These are phyloP conservation scores for Hydnomerulius pinastri DNA, from an alignment of 768 basidiomycete species.

Conservation along the genomic window DNA sequence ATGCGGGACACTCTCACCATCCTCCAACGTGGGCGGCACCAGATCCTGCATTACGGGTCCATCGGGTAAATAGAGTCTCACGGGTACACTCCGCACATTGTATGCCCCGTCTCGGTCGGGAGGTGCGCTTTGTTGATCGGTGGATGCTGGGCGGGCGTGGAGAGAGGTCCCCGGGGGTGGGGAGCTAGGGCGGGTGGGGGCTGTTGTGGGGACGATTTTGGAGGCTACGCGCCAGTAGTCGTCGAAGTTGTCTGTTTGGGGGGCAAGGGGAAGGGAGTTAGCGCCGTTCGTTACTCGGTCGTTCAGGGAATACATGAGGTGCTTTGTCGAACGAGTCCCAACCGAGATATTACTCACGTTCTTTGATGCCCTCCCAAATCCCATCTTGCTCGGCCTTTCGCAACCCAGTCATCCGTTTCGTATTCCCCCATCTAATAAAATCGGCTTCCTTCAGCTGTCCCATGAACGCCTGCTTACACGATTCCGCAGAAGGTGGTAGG, in stretches of 20 bases:
- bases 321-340: conserved; percentile 21
- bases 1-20: conserved; percentile 52
- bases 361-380: conserved; percentile 95
- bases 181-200: conserved; percentile 59
- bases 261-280: not conserved
- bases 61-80: conserved; percentile 86
- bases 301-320: no score
- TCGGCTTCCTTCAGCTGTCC: conserved; percentile 96
- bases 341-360: conserved; percentile 61
- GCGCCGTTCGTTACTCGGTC: no score
- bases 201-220: conserved; percentile 86
- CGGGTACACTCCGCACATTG: conserved; percentile 84
- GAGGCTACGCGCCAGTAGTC: conserved; percentile 92
- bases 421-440: conserved; percentile 96
- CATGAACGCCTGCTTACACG: conserved; percentile 94
- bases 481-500: conserved; percentile 75
- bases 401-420: conserved; percentile 88
- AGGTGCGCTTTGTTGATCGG: conserved; percentile 52
- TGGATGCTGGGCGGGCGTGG: conserved; percentile 65
- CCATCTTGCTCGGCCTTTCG: conserved; percentile 93
- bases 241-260: conserved; percentile 97
- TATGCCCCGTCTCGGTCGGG: conserved; percentile 83
- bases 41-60: conserved; percentile 92
- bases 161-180: conserved; percentile 57
- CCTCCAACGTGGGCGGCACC: conserved; percentile 74